A percentile compares a stretch with the other conserved stretches of the same genome.
These are phyloP conservation scores for Solanum hybrid DNA, from an alignment of 305 asterid species.

Conservation along the genomic window DNA sequence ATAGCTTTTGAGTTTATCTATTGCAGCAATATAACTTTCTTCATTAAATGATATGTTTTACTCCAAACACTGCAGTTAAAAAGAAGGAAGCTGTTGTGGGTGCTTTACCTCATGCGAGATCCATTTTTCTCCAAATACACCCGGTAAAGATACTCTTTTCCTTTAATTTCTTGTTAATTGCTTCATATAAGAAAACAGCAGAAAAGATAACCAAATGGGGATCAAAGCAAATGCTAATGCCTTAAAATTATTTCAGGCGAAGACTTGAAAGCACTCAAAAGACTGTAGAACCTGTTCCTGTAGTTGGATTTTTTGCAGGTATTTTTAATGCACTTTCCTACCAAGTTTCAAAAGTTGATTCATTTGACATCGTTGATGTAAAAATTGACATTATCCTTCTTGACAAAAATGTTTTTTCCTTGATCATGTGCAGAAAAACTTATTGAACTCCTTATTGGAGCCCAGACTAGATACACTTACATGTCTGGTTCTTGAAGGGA, in stretches of 20 bases:
- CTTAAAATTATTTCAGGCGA: slow-evolving; percentile 39
- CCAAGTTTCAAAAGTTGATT: background rate
- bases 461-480: slow-evolving; percentile 92
- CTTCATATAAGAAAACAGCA: background rate
- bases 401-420: background rate
- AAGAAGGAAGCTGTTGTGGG: slow-evolving; percentile 79
- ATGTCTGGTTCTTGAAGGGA: slow-evolving; percentile 86
- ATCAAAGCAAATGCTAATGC: slow-evolving; percentile 4
- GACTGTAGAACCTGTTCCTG: slow-evolving; percentile 66
- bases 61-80: slow-evolving; percentile 41
- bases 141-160: slow-evolving; percentile 32
- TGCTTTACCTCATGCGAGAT: slow-evolving; percentile 93
- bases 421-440: slow-evolving; percentile 54
- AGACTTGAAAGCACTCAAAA: slow-evolving; percentile 61
- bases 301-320: slow-evolving; percentile 76
- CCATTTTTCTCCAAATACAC: slow-evolving; percentile 79
- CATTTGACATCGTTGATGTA: background rate
- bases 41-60: background rate
- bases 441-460: slow-evolving; percentile 76
- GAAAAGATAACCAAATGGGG: background rate
- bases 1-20: background rate
- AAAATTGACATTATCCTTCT: background rate
- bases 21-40: background rate
- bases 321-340: background rate
- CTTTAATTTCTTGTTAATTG: background rate